Conservation (phyloP, 2,329 filamentous ascomycete genomes). For the Botrytis deweyae region DNA sequence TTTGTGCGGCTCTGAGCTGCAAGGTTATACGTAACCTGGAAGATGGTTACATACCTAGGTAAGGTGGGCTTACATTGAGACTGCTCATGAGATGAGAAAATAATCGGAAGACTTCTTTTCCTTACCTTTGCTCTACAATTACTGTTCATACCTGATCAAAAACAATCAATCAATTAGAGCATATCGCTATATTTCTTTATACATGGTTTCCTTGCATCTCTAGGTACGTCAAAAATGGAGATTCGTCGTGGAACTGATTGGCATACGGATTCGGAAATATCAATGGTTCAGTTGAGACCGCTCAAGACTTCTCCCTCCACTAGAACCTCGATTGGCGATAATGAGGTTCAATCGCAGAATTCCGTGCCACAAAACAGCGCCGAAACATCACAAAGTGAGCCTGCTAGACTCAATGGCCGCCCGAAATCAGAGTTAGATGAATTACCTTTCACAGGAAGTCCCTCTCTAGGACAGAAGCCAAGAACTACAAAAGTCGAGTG, state of each 20-base stretch:
- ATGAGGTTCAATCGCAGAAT: not conserved
- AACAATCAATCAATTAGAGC: not conserved
- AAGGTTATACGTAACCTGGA: not conserved
- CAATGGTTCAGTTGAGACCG: not conserved
- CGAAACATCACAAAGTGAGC: not conserved
- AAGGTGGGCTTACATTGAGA: not conserved
- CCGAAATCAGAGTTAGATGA: not conserved
- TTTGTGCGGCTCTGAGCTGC: not conserved
- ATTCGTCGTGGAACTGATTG: not conserved
- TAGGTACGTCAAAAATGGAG: not conserved
- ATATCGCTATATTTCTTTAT: not conserved
- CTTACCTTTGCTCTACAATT: not conserved
- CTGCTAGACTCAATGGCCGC: not conserved
- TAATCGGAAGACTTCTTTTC: not conserved
- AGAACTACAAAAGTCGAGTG: not conserved
- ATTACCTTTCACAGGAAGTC: not conserved
- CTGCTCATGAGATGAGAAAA: not conserved
- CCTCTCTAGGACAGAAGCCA: not conserved
- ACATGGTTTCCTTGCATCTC: not conserved
- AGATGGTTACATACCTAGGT: not conserved
- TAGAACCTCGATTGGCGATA: not conserved
- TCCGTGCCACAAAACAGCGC: not conserved
- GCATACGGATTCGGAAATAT: not conserved
- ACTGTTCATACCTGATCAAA: not conserved
- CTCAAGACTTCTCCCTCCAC: not conserved